Evolutionary conservation across 768 basidiomycete genomes (phyloP), one percentile per base, ranked within the genome.

Genomic region (Boletus vinaceobasis): DNA sequence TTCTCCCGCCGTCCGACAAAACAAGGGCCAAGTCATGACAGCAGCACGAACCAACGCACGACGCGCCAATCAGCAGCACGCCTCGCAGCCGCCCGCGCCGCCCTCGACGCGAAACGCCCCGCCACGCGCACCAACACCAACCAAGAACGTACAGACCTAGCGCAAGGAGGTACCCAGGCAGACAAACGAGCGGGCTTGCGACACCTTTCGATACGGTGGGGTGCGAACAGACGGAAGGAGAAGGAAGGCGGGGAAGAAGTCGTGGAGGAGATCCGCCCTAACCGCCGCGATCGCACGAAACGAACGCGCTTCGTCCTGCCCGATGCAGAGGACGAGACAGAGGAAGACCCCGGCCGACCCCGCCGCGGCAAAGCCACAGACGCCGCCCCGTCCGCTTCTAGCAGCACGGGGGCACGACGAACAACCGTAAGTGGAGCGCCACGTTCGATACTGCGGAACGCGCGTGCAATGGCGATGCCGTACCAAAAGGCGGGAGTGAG

Each of bases 251-350:
- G 3, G 1, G 43, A 11, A 13, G 42, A 39, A 4, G 29, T 14
- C 2, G 44, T 2, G 1, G 43, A 23, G 23, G 39, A 46, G 2
- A 13, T 4, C 6, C 26, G 15, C 13, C 21, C 7, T 5, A 27
- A 37, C 4, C 52, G 21, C 21, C 14, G 27, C 23, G 21, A 19
- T n/a, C 45, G 38, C 38, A 43, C 33, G 23, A 63, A 57, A 33
- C 54, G 36, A n/a, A 57, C 52, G 4, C 60, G 63, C 2, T 65
- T 65, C n/a, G 38, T 50, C 31, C 26, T 55, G 3, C 60, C 48
- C 13, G 45, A 47, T 13, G 1, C 31, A 0, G 61, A 60, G 23
- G 58, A 43, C 7, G 46, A 40, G 3, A 33, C 0, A 15, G 43
- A 43, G 21, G 19, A 23, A 13, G 27, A 27, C 17, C 2, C 3